Percentiles rank a stretch among this genome's conserved stretches.
Evolutionary conservation across 2,329 filamentous ascomycete species (phyloP).

Genomic region (Trichophaea hybrida): DNA sequence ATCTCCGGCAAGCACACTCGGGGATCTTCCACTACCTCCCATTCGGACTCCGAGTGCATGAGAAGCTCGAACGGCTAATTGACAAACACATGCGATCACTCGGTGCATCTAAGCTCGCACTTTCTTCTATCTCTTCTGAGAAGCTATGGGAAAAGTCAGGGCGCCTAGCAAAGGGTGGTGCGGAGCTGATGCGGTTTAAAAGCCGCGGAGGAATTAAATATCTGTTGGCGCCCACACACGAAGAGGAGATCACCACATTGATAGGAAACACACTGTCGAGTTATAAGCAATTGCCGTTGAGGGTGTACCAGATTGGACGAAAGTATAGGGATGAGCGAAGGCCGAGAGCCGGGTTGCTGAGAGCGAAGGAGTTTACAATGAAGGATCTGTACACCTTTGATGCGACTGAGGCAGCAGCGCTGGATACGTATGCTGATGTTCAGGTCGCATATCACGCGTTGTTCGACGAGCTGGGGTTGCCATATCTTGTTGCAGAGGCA

Average conservation of each 20-base stretch:
- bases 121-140: conserved; percentile 77
- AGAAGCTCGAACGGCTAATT: conserved; percentile 72
- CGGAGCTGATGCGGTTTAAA: conserved; percentile 68
- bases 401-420: conserved; percentile 47
- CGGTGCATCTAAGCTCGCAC: conserved; percentile 62
- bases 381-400: conserved; percentile 98
- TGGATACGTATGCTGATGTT: conserved; percentile 67
- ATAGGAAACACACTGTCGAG: conserved; percentile 61
- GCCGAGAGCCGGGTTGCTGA: conserved; percentile 73
- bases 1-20: conserved; percentile 63
- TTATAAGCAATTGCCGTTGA: conserved; percentile 71
- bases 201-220: conserved; percentile 64
- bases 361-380: conserved; percentile 88
- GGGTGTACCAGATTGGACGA: conserved; percentile 85
- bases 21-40: conserved; percentile 89
- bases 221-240: conserved; percentile 81
- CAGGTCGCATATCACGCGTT: conserved; percentile 58
- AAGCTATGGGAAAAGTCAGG: conserved; percentile 70
- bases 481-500: conserved; percentile 71
- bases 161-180: conserved; percentile 54
- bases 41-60: conserved; percentile 69
- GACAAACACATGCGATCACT: conserved; percentile 75
- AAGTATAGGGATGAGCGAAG: conserved; percentile 91
- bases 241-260: conserved; percentile 84
- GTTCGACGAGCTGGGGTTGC: conserved; percentile 69